phyloP scores from a whole-genome alignment of 768 basidiomycete genomes.

The Lactarius hatsudake region DNA sequence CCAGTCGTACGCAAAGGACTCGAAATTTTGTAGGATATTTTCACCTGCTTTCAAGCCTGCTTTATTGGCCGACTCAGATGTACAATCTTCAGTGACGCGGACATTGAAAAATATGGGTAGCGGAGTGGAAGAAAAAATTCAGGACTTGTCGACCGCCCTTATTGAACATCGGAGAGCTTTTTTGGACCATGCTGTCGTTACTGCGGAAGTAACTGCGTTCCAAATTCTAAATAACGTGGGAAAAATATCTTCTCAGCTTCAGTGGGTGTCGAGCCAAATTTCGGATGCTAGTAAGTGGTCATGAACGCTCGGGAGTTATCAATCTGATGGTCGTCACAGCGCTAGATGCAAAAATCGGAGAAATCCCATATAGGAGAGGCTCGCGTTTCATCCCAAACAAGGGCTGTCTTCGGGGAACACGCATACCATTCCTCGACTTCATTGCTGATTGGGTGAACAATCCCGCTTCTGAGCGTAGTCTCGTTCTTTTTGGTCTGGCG shows the following conservation, averaged over 20 bases:
- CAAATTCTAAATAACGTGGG: background rate
- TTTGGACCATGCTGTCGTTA: background rate
- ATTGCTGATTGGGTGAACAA: slow-evolving; percentile 1
- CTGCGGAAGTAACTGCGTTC: background rate
- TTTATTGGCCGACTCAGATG: background rate
- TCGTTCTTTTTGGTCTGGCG: background rate
- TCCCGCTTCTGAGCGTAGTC: background rate
- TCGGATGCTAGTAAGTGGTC: background rate
- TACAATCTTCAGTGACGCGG: background rate
- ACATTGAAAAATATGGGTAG: background rate
- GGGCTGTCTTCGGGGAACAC: background rate
- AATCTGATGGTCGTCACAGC: background rate
- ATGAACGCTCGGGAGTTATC: background rate
- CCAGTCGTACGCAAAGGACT: background rate
- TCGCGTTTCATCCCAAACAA: background rate
- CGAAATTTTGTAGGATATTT: background rate
- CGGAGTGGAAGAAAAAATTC: background rate
- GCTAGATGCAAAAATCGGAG: background rate
- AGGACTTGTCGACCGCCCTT: background rate
- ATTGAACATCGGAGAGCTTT: background rate
- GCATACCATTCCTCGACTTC: background rate
- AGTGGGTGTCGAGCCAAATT: background rate
- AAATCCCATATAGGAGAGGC: background rate
- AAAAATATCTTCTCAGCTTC: background rate
- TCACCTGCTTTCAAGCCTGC: too few relatives aligned